Evolutionary conservation across 192 early-diverging fungal species (phyloP).

Genomic region (Mortierella hygrophila): DNA sequence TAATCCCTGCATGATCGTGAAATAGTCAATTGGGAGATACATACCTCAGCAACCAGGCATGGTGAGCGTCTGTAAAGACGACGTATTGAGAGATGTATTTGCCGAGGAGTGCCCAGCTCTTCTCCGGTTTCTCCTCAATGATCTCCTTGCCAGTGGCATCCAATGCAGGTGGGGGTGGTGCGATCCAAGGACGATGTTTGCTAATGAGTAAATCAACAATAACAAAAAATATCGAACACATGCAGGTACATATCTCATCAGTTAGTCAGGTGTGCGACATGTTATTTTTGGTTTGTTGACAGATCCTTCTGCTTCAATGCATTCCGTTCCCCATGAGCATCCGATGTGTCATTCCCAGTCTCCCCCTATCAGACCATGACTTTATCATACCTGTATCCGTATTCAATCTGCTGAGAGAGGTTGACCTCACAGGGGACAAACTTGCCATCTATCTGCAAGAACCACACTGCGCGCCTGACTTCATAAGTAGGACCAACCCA

Average conservation of each 20-base stretch:
- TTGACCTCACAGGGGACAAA: conserved; percentile 88
- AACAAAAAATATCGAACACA: background rate
- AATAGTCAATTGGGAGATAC: conserved; percentile 1
- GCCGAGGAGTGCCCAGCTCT: conserved; percentile 84
- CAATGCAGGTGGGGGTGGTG: conserved; percentile 31
- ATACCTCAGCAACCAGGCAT: conserved; percentile 73
- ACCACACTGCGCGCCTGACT: conserved; percentile 88
- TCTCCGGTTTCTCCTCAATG: conserved; percentile 55
- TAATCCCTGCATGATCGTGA: background rate
- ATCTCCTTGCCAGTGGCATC: conserved; percentile 39
- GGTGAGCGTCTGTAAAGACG: conserved; percentile 71
- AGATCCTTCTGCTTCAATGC: background rate
- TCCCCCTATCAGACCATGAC: background rate
- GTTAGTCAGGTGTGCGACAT: background rate
- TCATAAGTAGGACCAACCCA: conserved; percentile 89
- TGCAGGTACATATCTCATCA: conserved; percentile 7
- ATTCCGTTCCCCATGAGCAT: background rate
- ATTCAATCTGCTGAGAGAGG: conserved; percentile 82
- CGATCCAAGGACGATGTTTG: conserved; percentile 73
- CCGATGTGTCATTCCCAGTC: background rate
- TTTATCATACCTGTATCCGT: conserved; percentile 71
- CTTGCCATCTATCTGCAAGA: conserved; percentile 74
- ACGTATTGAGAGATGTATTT: conserved; percentile 84
- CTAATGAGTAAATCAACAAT: conserved; percentile 17
- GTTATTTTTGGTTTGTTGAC: background rate